phyloP scores from a whole-genome alignment of 805 yeast genomes.

The Wickerhamia fluorescens region DNA sequence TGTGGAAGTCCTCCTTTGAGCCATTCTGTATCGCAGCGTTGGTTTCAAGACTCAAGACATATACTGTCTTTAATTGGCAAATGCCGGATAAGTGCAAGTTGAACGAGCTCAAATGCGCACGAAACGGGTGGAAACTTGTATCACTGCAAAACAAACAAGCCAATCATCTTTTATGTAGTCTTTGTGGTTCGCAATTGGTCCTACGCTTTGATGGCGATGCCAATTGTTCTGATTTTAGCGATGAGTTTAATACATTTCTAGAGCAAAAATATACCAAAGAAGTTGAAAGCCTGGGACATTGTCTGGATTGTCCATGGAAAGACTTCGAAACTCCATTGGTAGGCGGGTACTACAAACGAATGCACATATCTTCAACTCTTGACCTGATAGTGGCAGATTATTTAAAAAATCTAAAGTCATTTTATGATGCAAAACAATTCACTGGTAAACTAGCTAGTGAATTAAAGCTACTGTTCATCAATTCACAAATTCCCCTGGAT shows the following conservation, averaged over 20 bases:
- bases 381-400: slow-evolving; percentile 22
- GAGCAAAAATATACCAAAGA: slow-evolving; percentile 17
- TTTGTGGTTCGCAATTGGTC: slow-evolving; percentile 23
- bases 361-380: slow-evolving; percentile 23
- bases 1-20: slow-evolving; percentile 18
- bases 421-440: slow-evolving; percentile 18
- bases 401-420: slow-evolving; percentile 18
- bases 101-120: slow-evolving; percentile 42
- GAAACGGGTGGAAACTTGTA: slow-evolving; percentile 49
- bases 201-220: slow-evolving; percentile 28
- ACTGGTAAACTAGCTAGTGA: slow-evolving; percentile 8
- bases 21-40: slow-evolving; percentile 33
- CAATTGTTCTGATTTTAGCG: slow-evolving; percentile 59
- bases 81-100: slow-evolving; percentile 20
- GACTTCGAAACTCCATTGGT: slow-evolving; percentile 25
- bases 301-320: slow-evolving; percentile 30
- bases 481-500: slow-evolving; percentile 2
- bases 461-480: slow-evolving; percentile 4
- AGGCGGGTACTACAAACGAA: slow-evolving; percentile 29
- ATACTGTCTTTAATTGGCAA: slow-evolving; percentile 42
- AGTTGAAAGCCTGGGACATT: slow-evolving; percentile 21
- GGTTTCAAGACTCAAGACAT: slow-evolving; percentile 36
- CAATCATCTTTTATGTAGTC: slow-evolving; percentile 28
- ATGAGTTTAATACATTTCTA: slow-evolving; percentile 29
- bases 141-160: slow-evolving; percentile 13